Percentiles rank a stretch among this genome's conserved stretches.
Evolutionary conservation across 305 asterid species (phyloP).

Genomic region (Stenogyne calaminthoides): DNA sequence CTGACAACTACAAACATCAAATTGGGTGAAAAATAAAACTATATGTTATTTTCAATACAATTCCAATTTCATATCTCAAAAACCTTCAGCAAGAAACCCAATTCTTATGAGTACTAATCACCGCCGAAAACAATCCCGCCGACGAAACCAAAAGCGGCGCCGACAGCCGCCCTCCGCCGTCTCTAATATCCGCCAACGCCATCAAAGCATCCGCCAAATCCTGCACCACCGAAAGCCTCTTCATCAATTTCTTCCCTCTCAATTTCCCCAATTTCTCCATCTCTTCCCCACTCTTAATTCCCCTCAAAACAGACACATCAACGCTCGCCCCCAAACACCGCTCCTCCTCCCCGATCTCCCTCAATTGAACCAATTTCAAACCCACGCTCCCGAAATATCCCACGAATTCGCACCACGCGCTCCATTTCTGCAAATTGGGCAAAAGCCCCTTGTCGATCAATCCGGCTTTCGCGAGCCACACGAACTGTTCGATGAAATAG

Average conservation of each 20-base stretch:
- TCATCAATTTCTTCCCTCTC: slow-evolving; percentile 79
- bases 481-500: slow-evolving; percentile 83
- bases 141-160: slow-evolving; percentile 65
- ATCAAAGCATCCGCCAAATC: slow-evolving; percentile 89
- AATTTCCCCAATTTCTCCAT: slow-evolving; percentile 52
- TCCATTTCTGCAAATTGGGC: slow-evolving; percentile 52
- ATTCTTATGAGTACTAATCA: slow-evolving; percentile 90
- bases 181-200: slow-evolving; percentile 86
- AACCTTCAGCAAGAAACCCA: slow-evolving; percentile 65
- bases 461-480: slow-evolving; percentile 83
- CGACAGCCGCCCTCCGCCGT: slow-evolving; percentile 65
- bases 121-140: slow-evolving; percentile 80
- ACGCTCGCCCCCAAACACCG: slow-evolving; percentile 50
- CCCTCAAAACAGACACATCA: slow-evolving; percentile 49
- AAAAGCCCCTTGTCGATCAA: slow-evolving; percentile 63
- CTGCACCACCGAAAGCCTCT: slow-evolving; percentile 76
- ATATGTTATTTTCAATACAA: too few species aligned
- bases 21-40: not conserved
- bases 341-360: slow-evolving; percentile 53
- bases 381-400: slow-evolving; percentile 87
- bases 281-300: slow-evolving; percentile 48
- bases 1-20: not conserved
- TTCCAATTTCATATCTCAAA: slow-evolving; percentile 4
- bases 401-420: slow-evolving; percentile 86
- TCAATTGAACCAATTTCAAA: slow-evolving; percentile 65